Percentiles rank a stretch among this genome's conserved stretches.
These are phyloP conservation scores for Annulohypoxylon maeteangense DNA, from an alignment of 495 filamentous ascomycete genomes.

Conservation along the genomic window DNA sequence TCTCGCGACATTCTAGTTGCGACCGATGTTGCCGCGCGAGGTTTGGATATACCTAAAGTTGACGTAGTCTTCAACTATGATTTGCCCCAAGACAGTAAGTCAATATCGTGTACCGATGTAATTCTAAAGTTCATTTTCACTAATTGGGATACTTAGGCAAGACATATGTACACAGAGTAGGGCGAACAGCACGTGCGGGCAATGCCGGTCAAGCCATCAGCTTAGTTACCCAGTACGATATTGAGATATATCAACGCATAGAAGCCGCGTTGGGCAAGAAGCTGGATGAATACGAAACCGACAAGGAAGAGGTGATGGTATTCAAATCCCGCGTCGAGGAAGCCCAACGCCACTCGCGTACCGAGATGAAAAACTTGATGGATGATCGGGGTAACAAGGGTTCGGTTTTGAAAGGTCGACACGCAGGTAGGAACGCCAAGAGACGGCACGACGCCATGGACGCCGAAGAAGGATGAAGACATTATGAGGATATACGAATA, in stretches of 20 bases:
- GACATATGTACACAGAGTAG: slow-evolving; percentile 95
- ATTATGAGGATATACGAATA: slow-evolving; percentile 1
- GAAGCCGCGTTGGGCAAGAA: slow-evolving; percentile 84
- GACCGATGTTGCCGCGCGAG: slow-evolving; percentile 93
- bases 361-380: slow-evolving; percentile 83
- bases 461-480: slow-evolving; percentile 72
- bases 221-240: slow-evolving; percentile 89
- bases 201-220: slow-evolving; percentile 84
- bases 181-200: slow-evolving; percentile 91
- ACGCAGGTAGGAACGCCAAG: slow-evolving; percentile 60
- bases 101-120: not conserved
- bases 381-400: slow-evolving; percentile 78
- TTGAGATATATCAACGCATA: slow-evolving; percentile 86
- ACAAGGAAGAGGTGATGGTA: slow-evolving; percentile 90
- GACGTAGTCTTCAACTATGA: slow-evolving; percentile 91
- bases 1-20: slow-evolving; percentile 88
- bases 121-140: not conserved
- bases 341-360: slow-evolving; percentile 82
- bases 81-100: slow-evolving; percentile 69
- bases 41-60: slow-evolving; percentile 93
- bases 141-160: slow-evolving; percentile 59
- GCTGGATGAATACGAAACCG: slow-evolving; percentile 70
- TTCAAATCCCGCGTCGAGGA: slow-evolving; percentile 81
- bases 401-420: slow-evolving; percentile 65
- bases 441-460: slow-evolving; percentile 83